Evolutionary conservation across 768 basidiomycete genomes (phyloP), one percentile per base, ranked within the genome.

Genomic region (Dioszegia crocea): DNA sequence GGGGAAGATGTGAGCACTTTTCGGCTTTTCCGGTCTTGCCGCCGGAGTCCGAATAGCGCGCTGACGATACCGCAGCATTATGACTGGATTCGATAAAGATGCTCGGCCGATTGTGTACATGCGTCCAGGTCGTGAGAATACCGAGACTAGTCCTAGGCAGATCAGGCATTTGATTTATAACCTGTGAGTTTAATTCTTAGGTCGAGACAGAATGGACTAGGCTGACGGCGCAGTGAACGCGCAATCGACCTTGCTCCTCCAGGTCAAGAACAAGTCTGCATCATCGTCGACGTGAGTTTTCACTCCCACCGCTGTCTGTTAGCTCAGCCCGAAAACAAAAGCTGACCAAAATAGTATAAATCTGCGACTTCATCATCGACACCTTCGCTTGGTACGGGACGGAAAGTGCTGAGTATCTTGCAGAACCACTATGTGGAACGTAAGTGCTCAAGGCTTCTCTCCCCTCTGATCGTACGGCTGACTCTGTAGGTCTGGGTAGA

Each of bases 371-470:
- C 91, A 0, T 83, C 86, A 33, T 88, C 87, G 16, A 91, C 88
- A 76, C 90, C 90, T 14, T 88, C 89, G 14, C 84, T 91, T 66
- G 86, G 85, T 8, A 82, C 88, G 11, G 89, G 87, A 0, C 81
- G 86, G 53, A 88, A 91, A 78, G 86, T 87, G 5, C 81, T 92
- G 21, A 80, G 82, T 56, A 90, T 92, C 67, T 81, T 92, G 40
- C 90, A 91, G 71, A 84, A 89, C 63, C 89, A 93, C 74, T 93
- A 93, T 67, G 87, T 88, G 31, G 89, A 91, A 76, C 88, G 89
- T 4, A 83, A 59, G 67, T n/a, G n/a, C n/a, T n/a, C n/a, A n/a
- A n/a, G n/a, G n/a, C n/a, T n/a, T 59, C 16, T 33, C 6, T 14
- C 33, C 33, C 33, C n/a, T n/a, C 33, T 33, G 33, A 33, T 33